phyloP scores from a whole-genome alignment of 2,329 filamentous ascomycete genomes.

The Zymoseptoria tritici region DNA sequence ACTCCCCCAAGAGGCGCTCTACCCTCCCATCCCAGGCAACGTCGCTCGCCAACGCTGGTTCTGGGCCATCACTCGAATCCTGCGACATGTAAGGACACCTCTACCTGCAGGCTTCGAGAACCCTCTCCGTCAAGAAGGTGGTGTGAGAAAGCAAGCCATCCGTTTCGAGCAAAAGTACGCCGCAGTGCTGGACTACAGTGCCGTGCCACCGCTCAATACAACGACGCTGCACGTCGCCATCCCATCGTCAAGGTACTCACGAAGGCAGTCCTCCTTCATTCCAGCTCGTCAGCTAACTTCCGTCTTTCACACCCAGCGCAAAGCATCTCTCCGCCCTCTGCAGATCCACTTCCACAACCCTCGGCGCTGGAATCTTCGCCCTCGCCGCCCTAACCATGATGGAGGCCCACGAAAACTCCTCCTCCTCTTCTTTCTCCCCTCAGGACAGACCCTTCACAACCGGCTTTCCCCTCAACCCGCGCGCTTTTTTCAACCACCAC shows the following conservation, averaged over 20 bases:
- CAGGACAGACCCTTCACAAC: constrained; percentile 34
- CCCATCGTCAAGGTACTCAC: constrained; percentile 17
- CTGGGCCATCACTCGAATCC: constrained; percentile 39
- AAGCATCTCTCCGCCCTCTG: constrained; percentile 22
- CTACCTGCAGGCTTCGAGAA: constrained; percentile 37
- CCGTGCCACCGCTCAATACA: constrained; percentile 33
- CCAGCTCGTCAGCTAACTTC: background rate
- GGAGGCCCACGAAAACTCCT: constrained; percentile 32
- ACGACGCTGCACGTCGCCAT: constrained; percentile 28
- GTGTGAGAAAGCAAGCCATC: constrained; percentile 6
- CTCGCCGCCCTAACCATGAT: constrained; percentile 42
- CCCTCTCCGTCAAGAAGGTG: constrained; percentile 29
- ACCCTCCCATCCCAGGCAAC: constrained; percentile 34
- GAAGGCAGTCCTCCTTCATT: constrained; percentile 27
- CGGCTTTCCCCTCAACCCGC: constrained; percentile 42
- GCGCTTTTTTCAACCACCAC: constrained; percentile 34
- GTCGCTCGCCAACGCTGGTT: constrained; percentile 39
- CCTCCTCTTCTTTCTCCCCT: background rate
- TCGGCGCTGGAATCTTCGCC: constrained; percentile 42
- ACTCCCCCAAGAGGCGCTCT: constrained; percentile 41
- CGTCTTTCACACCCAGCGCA: background rate
- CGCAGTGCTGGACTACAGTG: constrained; percentile 34
- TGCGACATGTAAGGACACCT: constrained; percentile 36
- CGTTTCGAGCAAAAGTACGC: constrained; percentile 28
- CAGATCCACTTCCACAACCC: constrained; percentile 31